Evolutionary conservation across 2,329 filamentous ascomycete species (phyloP).

Genomic region (Emmonsiellopsis sp.): DNA sequence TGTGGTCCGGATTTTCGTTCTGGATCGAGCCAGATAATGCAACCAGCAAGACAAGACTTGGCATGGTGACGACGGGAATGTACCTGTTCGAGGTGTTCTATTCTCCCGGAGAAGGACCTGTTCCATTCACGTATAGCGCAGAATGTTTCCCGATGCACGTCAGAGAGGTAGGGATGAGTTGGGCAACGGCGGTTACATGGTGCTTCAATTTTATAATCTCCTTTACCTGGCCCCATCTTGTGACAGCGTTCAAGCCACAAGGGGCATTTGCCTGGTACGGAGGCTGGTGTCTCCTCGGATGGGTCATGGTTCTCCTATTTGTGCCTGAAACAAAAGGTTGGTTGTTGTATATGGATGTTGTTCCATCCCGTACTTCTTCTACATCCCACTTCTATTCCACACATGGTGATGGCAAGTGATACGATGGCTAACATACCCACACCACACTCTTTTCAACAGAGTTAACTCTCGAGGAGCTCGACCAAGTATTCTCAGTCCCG

Average conservation of each 20-base stretch:
- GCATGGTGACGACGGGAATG: constrained; percentile 34
- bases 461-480: constrained; percentile 31
- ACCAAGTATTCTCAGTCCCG: constrained; percentile 47
- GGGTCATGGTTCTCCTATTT: constrained; percentile 36
- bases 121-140: constrained; percentile 59
- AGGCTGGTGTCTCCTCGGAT: constrained; percentile 35
- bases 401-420: not conserved
- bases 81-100: constrained; percentile 38
- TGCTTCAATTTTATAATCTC: constrained; percentile 48
- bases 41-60: constrained; percentile 26
- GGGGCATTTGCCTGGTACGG: constrained; percentile 47
- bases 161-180: constrained; percentile 52
- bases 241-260: constrained; percentile 39
- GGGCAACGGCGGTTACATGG: constrained; percentile 55
- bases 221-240: constrained; percentile 46
- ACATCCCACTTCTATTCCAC: not conserved
- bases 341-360: constrained; percentile 20
- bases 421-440: too few species aligned
- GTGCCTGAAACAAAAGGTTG: constrained; percentile 34
- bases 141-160: constrained; percentile 59
- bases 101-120: constrained; percentile 53
- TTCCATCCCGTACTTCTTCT: not conserved
- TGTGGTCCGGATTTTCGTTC: constrained; percentile 47
- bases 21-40: constrained; percentile 34
- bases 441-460: not conserved